Evolutionary conservation across 2,329 filamentous ascomycete genomes (phyloP).

Genomic region (Teratosphaeria epicoccoides): DNA sequence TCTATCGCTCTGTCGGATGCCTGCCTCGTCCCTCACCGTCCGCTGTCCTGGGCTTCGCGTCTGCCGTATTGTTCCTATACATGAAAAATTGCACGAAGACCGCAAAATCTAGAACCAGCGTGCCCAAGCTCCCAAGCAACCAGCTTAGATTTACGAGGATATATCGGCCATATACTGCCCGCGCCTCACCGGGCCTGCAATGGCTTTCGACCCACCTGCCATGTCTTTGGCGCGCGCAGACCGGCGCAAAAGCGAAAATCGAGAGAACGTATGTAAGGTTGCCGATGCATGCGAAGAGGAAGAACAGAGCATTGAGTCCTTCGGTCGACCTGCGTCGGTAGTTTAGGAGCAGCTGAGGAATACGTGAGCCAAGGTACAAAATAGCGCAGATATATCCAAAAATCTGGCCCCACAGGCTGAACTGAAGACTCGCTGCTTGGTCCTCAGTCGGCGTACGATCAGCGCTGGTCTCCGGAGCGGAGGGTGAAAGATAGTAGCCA

Average conservation of each 20-base stretch:
- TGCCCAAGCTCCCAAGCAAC: conserved; percentile 81
- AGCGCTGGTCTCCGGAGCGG: conserved; percentile 15
- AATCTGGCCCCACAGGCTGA: conserved; percentile 72
- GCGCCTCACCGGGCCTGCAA: conserved; percentile 57
- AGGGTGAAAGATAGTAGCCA: conserved; percentile 69
- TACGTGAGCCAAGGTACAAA: conserved; percentile 77
- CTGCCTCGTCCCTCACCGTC: conserved; percentile 20
- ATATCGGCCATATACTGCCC: conserved; percentile 62
- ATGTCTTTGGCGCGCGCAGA: conserved; percentile 40
- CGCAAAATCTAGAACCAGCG: conserved; percentile 68
- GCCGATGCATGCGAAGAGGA: conserved; percentile 89
- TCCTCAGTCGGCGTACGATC: conserved; percentile 22
- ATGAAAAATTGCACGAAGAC: conserved; percentile 91
- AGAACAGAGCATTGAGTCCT: conserved; percentile 87
- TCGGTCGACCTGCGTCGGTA: conserved; percentile 87
- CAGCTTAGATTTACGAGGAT: conserved; percentile 84
- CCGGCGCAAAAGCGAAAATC: conserved; percentile 80
- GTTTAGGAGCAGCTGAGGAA: conserved; percentile 87
- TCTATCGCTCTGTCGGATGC: conserved; percentile 14
- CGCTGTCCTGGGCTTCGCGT: conserved; percentile 9
- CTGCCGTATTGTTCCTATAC: conserved; percentile 47
- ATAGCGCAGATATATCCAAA: conserved; percentile 89
- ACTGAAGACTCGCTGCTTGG: conserved; percentile 44
- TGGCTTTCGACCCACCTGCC: conserved; percentile 25
- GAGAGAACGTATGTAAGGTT: conserved; percentile 89